These are phyloP conservation scores for Pseudomassariella vexata DNA, from an alignment of 2,329 filamentous ascomycete species.

Conservation along the genomic window DNA sequence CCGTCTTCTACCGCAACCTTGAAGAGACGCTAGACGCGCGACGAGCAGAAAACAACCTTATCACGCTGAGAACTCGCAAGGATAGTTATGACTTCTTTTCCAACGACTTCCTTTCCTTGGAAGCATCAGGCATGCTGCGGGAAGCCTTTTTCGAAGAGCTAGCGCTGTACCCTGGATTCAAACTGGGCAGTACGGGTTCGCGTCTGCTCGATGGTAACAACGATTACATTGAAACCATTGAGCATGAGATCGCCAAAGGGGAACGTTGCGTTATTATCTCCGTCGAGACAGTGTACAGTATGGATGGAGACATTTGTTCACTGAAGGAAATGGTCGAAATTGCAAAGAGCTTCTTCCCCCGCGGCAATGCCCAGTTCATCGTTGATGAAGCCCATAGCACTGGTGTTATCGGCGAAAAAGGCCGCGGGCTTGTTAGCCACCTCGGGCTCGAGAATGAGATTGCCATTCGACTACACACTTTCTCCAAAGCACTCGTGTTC, in stretches of 20 bases:
- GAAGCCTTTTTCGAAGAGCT: constrained; percentile 43
- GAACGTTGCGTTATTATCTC: constrained; percentile 29
- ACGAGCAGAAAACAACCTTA: constrained; percentile 14
- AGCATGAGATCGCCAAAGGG: constrained; percentile 13
- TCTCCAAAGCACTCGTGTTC: constrained; percentile 43
- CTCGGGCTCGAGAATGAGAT: constrained; percentile 44
- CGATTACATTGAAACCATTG: constrained; percentile 7
- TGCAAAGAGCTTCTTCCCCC: constrained; percentile 25
- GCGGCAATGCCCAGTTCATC: constrained; percentile 39
- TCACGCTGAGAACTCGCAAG: constrained; percentile 13
- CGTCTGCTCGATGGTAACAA: constrained; percentile 3
- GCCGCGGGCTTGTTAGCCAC: constrained; percentile 41
- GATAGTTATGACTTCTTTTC: constrained; percentile 51
- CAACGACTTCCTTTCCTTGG: constrained; percentile 60
- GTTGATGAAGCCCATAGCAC: constrained; percentile 52
- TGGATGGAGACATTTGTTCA: constrained; percentile 40
- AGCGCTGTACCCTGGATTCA: background rate
- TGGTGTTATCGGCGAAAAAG: constrained; percentile 42
- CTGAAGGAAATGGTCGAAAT: constrained; percentile 29
- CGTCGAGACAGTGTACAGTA: constrained; percentile 39
- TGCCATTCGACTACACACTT: constrained; percentile 44
- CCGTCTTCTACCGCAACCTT: constrained; percentile 22
- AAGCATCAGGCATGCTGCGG: constrained; percentile 38
- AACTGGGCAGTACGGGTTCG: background rate
- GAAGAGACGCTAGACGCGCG: constrained; percentile 24